Base-by-base conservation (phyloP, 1,284 basidiomycete genomes). In the Pascua sp. region DNA sequence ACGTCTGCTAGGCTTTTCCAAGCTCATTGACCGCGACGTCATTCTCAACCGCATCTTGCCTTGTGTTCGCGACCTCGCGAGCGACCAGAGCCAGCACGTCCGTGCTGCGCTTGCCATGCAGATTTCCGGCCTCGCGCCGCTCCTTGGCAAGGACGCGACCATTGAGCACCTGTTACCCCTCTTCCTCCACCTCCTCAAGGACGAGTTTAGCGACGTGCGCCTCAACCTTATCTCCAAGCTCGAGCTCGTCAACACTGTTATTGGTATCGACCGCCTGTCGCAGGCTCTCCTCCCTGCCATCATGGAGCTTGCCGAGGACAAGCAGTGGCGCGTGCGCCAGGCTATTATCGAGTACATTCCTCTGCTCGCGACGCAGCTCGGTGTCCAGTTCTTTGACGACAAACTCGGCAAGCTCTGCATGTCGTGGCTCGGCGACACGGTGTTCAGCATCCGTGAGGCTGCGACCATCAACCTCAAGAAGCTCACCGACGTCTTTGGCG, bases 281-380 rank as follows among this genome's bases (percentile, higher is more conserved):
- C 93, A 97, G 72, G 96, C 92, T 60, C 86, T 99, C 42, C 84
- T 99, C 18, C 96, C 96, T 9, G 96, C 96, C 39, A 98, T 99
- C 67, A 91, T 98, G 67, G 91, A 98, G 75, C 82, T 99, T 47
- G 95, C 96, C 24, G 96, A 98, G 78, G 96, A 99, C 82, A 99
- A 98, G 79, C 97, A 97, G 67, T 99, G 96, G 96, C 89, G 96
- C 50, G 96, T 99, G 44, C 88, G 96, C 67, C 96, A 99, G 79
- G 96, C 96, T 13, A 98, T 99, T 79, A 99, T 99, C 78, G 96
- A 98, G 78, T 98, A 99, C 80, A 98, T 84, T 86, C 78, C 96
- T 82, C 85, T 98, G 18, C 86, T 99, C 43, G 94, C 96, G 48
- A 95, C 90, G 18, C 96, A 99, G 76, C 85, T 99, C 54, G 96